Evolutionary conservation across 2,329 filamentous ascomycete species (phyloP), one percentile per base, ranked within the genome.

Genomic region (Exserohilum turcica): DNA sequence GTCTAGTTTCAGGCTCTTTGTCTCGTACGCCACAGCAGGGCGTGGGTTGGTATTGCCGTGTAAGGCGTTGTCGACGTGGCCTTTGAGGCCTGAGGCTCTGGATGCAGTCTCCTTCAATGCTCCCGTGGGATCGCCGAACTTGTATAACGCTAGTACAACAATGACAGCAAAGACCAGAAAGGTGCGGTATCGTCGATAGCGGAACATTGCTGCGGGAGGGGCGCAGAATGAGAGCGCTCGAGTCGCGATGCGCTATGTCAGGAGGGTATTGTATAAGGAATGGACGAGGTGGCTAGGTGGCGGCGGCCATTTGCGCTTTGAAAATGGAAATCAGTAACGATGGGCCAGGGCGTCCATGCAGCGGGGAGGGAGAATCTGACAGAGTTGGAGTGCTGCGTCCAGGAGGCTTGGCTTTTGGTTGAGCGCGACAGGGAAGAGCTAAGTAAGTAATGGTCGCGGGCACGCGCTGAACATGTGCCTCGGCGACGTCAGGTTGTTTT

Each of bases 111-210:
- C 60, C 32, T 49, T 60, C 68, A 67, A 69, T 72, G 76, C 77
- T 49, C 77, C 70, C 52, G 74, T 75, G 53, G 80, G 77, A 43
- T 74, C 73, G 29, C 76, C 71, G 58, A 84, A 83, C 59, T 81
- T 80, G 63, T 84, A 78, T 47, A 85, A 69, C 3, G 78, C 77
- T 55, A 87, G 76, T 43, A 85, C 72, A 43, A 84, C 72, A 51
- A 86, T 69, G 56, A 82, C 72, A 48, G 84, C 80, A 62, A 81
- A 81, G 56, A 84, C 68, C 29, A 84, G 70, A 56, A 87, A 85
- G 52, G 86, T 77, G 54, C 86, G 82, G 66, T 87, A 87, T 68
- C 85, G 79, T 63, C 86, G 75, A 57, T 82, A 79, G 45, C 86
- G 83, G 52, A 83, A 72, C 81, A 88, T 85, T 64, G 49, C 53